A percentile compares a stretch with the other conserved stretches of the same genome.
Evolutionary conservation across 345 rosid species (phyloP).

Genomic region (Microthlaspi erraticum): DNA sequence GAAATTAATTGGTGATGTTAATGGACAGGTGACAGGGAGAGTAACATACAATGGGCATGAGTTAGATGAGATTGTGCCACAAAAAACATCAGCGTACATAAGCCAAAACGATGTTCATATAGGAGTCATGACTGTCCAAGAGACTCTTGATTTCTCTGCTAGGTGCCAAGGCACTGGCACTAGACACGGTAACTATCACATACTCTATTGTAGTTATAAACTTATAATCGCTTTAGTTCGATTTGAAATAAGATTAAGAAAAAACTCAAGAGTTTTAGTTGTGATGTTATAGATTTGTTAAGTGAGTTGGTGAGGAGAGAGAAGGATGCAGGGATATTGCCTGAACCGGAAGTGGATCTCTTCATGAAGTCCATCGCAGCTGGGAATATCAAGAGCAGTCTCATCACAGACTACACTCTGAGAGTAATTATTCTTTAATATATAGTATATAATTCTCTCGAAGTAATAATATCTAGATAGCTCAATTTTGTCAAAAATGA

Average conservation of each 20-base stretch:
- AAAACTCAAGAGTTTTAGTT: background rate
- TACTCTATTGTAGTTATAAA: background rate
- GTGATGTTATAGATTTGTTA: conserved; percentile 57
- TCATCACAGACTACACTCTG: conserved; percentile 88
- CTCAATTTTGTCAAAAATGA: background rate
- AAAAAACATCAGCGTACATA: conserved; percentile 88
- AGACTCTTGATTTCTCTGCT: conserved; percentile 92
- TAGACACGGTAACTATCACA: conserved; percentile 64
- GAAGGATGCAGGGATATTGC: conserved; percentile 74
- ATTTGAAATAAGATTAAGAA: conserved; percentile 3
- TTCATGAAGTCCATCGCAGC: conserved; percentile 95
- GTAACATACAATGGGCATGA: conserved; percentile 73
- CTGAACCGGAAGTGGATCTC: conserved; percentile 86
- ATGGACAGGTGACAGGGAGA: conserved; percentile 65
- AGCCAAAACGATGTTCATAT: conserved; percentile 93
- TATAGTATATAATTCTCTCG: no score
- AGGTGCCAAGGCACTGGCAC: conserved; percentile 92
- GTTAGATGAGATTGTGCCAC: conserved; percentile 73
- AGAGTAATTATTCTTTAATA: conserved; percentile 41
- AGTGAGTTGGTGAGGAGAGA: conserved; percentile 82
- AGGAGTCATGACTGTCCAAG: conserved; percentile 90
- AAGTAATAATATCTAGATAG: background rate
- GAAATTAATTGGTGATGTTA: background rate
- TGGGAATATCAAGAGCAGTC: conserved; percentile 73
- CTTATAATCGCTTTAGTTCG: background rate